Percentiles rank a stretch among this genome's conserved stretches.
phyloP scores from a whole-genome alignment of 2,329 filamentous ascomycete genomes.

The Alternaria sp. region DNA sequence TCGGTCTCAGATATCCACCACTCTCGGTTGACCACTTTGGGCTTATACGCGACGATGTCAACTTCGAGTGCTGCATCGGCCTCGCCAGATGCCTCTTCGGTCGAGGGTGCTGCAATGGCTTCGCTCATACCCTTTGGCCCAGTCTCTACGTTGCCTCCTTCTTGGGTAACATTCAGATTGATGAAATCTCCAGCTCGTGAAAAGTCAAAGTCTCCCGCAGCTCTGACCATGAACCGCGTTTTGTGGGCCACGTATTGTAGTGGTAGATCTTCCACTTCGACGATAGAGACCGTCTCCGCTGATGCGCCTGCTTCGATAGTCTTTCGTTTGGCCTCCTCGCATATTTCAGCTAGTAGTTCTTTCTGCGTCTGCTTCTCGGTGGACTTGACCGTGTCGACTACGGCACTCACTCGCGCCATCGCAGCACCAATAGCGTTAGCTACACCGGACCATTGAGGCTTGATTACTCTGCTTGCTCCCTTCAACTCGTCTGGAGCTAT shows the following conservation, averaged over 20 bases:
- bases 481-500: constrained; percentile 62
- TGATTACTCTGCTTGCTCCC: constrained; percentile 63
- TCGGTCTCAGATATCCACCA: constrained; percentile 57
- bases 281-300: constrained; percentile 38
- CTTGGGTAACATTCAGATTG: constrained; percentile 28
- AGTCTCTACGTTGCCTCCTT: constrained; percentile 18
- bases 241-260: constrained; percentile 63
- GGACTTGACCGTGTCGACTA: constrained; percentile 51
- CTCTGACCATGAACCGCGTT: constrained; percentile 59
- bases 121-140: constrained; percentile 7
- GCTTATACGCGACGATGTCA: constrained; percentile 48
- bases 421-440: constrained; percentile 71
- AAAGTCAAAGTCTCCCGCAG: constrained; percentile 59
- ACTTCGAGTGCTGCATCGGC: constrained; percentile 22
- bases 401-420: constrained; percentile 62
- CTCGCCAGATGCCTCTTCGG: constrained; percentile 21
- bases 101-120: constrained; percentile 18
- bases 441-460: constrained; percentile 63
- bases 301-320: constrained; percentile 48
- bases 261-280: constrained; percentile 57
- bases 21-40: constrained; percentile 46
- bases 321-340: constrained; percentile 47
- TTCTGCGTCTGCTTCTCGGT: constrained; percentile 44
- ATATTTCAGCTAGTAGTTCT: constrained; percentile 46
- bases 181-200: constrained; percentile 38